Conservation (phyloP, 345 rosid species). For the Eucalyptus viminalis region DNA sequence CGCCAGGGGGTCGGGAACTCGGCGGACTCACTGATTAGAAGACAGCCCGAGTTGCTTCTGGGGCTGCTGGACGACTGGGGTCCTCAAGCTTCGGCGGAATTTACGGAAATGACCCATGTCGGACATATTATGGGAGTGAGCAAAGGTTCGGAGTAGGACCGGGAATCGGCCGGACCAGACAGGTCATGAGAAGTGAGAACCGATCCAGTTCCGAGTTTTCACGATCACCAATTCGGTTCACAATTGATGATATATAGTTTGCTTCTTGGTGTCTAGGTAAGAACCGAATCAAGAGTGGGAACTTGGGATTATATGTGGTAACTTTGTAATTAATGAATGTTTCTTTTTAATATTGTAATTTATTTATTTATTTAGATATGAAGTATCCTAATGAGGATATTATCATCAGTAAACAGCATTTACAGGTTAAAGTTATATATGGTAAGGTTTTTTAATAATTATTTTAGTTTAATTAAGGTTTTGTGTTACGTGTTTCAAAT, state of each 20-base stretch:
- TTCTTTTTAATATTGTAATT: background rate
- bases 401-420: too few relatives aligned
- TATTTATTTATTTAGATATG: too few relatives aligned
- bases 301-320: background rate
- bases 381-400: too few relatives aligned
- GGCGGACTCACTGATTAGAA: background rate
- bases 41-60: background rate
- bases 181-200: accelerated
- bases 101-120: background rate
- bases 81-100: background rate
- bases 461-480: too few relatives aligned
- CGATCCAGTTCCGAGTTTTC: too few relatives aligned
- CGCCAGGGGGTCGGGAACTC: background rate
- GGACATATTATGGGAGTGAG: background rate
- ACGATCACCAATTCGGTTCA: background rate
- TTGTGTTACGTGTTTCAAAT: background rate
- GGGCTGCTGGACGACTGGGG: background rate
- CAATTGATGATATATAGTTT: too few relatives aligned
- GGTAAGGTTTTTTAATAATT: background rate
- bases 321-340: too few relatives aligned
- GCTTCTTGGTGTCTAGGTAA: background rate
- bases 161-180: background rate
- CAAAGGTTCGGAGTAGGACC: background rate
- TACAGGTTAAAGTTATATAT: background rate
- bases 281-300: background rate